Evolutionary conservation across 345 rosid species (phyloP).

Genomic region (Ceriops zippeliana): DNA sequence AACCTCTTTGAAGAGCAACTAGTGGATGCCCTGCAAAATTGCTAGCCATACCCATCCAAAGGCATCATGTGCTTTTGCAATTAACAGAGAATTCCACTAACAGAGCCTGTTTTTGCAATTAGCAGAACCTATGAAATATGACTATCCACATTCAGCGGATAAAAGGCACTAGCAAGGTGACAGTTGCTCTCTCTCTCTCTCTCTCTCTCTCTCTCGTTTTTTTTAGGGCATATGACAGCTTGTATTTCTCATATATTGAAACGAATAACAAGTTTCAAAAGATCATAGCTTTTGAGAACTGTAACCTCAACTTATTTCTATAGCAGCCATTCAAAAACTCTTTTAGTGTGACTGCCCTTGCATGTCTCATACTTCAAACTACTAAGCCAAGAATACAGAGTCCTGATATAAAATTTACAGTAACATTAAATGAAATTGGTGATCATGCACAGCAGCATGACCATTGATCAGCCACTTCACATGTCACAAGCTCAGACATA

Average conservation of each 20-base stretch:
- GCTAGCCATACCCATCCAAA: neutral
- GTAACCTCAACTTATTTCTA: neutral
- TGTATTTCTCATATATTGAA: neutral
- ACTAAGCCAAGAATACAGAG: neutral
- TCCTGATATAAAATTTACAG: neutral
- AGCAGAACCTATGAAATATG: too few species aligned
- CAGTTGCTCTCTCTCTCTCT: neutral
- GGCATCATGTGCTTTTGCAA: neutral
- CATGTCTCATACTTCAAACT: neutral
- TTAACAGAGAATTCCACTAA: too few species aligned
- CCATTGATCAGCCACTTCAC: neutral
- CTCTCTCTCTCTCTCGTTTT: neutral
- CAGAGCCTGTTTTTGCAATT: too few species aligned
- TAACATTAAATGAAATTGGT: neutral
- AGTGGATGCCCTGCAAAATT: too few species aligned
- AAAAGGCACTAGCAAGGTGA: neutral
- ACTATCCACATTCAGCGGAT: neutral
- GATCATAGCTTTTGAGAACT: neutral
- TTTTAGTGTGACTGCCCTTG: too few species aligned
- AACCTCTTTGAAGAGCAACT: neutral
- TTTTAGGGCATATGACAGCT: too few species aligned
- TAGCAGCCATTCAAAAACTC: too few species aligned
- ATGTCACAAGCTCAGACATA: constrained; percentile 19
- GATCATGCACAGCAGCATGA: neutral
- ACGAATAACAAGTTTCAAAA: neutral